phyloP scores from a whole-genome alignment of 305 asterid species.

The Withania somnifera region DNA sequence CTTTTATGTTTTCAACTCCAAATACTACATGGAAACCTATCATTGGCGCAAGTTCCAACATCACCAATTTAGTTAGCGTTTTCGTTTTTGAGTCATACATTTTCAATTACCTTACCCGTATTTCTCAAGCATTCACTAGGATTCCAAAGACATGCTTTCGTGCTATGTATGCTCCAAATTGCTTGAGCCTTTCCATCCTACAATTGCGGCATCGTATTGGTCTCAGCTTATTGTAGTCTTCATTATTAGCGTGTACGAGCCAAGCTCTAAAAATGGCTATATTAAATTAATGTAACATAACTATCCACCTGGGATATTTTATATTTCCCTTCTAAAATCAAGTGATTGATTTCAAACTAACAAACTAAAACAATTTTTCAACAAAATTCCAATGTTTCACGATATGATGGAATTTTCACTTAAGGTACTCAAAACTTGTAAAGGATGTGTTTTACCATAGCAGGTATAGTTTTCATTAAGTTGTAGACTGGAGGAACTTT shows the following conservation, averaged over 20 bases:
- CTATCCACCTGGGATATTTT: not conserved
- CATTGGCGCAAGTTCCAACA: not conserved
- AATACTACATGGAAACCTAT: not conserved
- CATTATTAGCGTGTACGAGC: not conserved
- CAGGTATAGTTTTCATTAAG: not conserved
- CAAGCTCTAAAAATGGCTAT: not conserved
- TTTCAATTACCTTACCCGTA: not conserved
- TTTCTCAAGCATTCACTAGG: not conserved
- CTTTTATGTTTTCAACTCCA: not conserved
- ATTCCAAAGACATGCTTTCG: not conserved
- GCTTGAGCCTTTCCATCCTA: not conserved
- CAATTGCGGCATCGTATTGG: not conserved
- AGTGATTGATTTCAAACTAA: not conserved
- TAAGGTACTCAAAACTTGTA: not conserved
- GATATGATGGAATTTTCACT: not conserved
- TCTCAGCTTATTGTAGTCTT: not conserved
- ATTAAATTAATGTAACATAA: not conserved
- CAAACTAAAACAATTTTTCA: no score
- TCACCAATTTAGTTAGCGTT: not conserved
- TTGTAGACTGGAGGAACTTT: not conserved
- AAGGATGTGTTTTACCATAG: not conserved
- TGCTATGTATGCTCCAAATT: not conserved
- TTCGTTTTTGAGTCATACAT: not conserved
- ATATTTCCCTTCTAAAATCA: not conserved
- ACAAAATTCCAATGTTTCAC: not conserved